phyloP scores from a whole-genome alignment of 108 stramenopile genomes.

The Pseudonitzschia multistriata region DNA sequence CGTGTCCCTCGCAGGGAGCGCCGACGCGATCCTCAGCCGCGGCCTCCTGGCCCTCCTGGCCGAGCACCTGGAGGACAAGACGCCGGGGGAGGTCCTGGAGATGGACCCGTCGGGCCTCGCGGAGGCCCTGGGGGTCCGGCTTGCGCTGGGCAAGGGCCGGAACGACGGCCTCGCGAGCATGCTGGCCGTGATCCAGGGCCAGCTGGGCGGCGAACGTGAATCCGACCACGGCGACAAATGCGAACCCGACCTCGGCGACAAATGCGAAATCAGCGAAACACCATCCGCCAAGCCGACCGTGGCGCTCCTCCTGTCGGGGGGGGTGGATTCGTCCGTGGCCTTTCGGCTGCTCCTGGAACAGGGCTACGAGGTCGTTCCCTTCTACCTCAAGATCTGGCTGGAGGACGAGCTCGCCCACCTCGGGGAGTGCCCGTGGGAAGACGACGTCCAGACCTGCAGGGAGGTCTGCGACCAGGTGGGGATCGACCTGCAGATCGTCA shows the following conservation, averaged over 20 bases:
- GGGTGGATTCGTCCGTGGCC: constrained; percentile 96
- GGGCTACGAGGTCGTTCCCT: constrained; percentile 90
- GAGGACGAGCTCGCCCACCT: constrained; percentile 95
- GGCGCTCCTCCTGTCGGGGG: constrained; percentile 92
- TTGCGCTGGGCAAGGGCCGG: constrained; percentile 59
- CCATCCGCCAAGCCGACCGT: constrained; percentile 46
- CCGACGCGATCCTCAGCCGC: constrained; percentile 75
- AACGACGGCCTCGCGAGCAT: constrained; percentile 87
- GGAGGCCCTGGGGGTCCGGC: constrained; percentile 49
- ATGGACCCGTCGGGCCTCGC: constrained; percentile 54
- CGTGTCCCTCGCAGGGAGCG: constrained; percentile 38
- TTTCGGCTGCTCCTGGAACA: constrained; percentile 77
- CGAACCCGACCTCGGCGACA: not conserved
- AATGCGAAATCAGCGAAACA: not conserved
- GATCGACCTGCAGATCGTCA: constrained; percentile 81
- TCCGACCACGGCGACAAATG: not conserved
- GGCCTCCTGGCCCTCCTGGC: constrained; percentile 61
- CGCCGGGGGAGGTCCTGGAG: constrained; percentile 43
- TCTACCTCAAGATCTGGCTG: constrained; percentile 97
- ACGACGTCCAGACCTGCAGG: constrained; percentile 71
- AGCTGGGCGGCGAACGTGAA: constrained; percentile 28
- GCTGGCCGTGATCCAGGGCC: constrained; percentile 59
- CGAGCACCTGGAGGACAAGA: constrained; percentile 18
- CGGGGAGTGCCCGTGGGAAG: constrained; percentile 95
- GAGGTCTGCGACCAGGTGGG: constrained; percentile 91